Evolutionary conservation across 345 rosid genomes (phyloP).

Genomic region (Murraya koenigii): DNA sequence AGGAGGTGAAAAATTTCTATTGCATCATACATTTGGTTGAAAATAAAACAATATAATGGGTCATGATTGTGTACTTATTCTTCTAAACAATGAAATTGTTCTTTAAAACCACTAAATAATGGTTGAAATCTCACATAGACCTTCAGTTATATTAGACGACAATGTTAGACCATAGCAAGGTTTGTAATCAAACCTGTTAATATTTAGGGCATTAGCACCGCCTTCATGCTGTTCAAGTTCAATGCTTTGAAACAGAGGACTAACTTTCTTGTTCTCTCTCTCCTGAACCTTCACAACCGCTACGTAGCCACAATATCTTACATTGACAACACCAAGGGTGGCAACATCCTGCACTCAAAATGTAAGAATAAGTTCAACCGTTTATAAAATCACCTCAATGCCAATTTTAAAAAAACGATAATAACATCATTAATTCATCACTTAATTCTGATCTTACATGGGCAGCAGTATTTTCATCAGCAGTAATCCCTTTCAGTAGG

Average conservation of each 20-base stretch:
- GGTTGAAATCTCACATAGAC: background rate
- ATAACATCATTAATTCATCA: slow-evolving; percentile 12
- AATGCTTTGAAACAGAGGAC: slow-evolving; percentile 52
- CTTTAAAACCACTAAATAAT: background rate
- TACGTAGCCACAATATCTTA: slow-evolving; percentile 83
- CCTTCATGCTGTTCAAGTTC: slow-evolving; percentile 95
- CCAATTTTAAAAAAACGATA: background rate
- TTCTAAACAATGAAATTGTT: background rate
- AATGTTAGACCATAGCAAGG: background rate
- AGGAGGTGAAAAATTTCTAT: background rate
- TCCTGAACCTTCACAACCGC: slow-evolving; percentile 72
- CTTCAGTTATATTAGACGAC: background rate
- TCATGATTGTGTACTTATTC: background rate
- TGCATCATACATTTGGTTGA: background rate
- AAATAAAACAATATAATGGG: background rate
- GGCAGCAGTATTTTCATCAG: slow-evolving; percentile 95
- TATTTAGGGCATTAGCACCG: slow-evolving; percentile 94
- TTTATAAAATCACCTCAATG: background rate
- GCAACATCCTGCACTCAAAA: slow-evolving; percentile 66
- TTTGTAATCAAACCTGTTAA: slow-evolving; percentile 67
- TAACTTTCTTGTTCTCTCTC: slow-evolving; percentile 44
- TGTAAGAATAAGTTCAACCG: slow-evolving; percentile 13
- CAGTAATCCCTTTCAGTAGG: slow-evolving; percentile 93
- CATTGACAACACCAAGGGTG: slow-evolving; percentile 74
- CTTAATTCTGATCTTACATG: slow-evolving; percentile 56